Evolutionary conservation across 2,329 filamentous ascomycete genomes (phyloP), one percentile per base, ranked within the genome.

Genomic region (Didymella exigua): DNA sequence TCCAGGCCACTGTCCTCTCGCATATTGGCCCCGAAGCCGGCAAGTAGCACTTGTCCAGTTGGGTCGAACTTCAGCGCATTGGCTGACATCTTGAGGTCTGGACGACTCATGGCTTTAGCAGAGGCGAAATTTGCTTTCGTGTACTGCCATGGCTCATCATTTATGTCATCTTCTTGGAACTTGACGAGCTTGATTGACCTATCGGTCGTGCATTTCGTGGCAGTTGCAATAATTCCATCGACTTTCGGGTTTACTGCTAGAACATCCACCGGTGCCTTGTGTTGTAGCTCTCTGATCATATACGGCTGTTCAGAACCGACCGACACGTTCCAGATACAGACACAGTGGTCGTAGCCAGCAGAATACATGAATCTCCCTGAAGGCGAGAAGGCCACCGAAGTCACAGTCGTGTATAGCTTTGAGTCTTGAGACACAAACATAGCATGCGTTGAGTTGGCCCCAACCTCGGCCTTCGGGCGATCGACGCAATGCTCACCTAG

Each of bases 341-440:
- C 76, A 2, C 77, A 79, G 2, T 76, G 70, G 51, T 87, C 84
- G 51, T 82, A 84, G 4, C 84, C 83, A 1, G 82, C 79, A 1
- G 82, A 84, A 57, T 79, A 83, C 43, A 86, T 74, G 2, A 68
- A 67, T 6, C 76, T 65, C 2, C 77, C 77, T 50, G 77, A 75
- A 0, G 72, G 68, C 0, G 78, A 78, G 73, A 86, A 87, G 4
- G 78, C 77, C 8, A 85, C 78, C 6, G 79, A 77, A 8, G 80
- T 81, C 1, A 88, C 80, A 11, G 82, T 86, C 61, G 79, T 81
- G 61, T 83, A 87, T 0, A 87, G 69, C 14, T 78, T 75, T 1
- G 76, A 71, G 59, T 86, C 83, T 57, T 81, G 79, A 2, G 79
- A 77, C 5, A 76, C 70, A 58, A 76, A 74, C 74, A 81, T 81